Conservation (phyloP, 2,329 filamentous ascomycete genomes). For the Pseudogymnoascus sp. region DNA sequence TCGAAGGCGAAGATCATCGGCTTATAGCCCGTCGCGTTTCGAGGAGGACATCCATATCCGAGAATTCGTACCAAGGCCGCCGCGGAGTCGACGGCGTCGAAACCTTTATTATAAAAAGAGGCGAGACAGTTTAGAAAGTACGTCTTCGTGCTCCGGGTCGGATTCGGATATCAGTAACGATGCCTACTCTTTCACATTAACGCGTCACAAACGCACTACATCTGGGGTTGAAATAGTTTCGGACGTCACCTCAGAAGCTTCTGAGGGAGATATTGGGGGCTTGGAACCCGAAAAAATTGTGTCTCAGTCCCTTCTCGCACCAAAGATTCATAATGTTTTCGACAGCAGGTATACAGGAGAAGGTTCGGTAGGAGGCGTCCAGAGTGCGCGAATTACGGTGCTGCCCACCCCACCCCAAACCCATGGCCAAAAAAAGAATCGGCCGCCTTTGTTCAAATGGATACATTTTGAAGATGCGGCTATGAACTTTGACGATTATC, state of each 20-base stretch:
- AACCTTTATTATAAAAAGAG: not conserved
- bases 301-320: not conserved
- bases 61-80: not conserved
- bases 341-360: slow-evolving; percentile 8
- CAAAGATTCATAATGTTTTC: not conserved
- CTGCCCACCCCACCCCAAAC: slow-evolving; percentile 2
- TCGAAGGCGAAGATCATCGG: not conserved
- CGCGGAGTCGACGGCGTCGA: not conserved
- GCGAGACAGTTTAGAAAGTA: not conserved
- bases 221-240: not conserved
- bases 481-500: slow-evolving; percentile 8
- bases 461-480: slow-evolving; percentile 7
- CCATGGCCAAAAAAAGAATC: not conserved
- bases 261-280: not conserved
- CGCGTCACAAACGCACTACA: not conserved
- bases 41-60: not conserved
- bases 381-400: not conserved
- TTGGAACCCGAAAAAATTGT: not conserved
- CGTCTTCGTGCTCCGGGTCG: not conserved
- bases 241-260: not conserved
- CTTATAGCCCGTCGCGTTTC: not conserved
- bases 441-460: slow-evolving; percentile 7
- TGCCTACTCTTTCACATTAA: slow-evolving; percentile 5
- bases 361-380: slow-evolving; percentile 1
- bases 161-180: slow-evolving; percentile 2